These are phyloP conservation scores for Amoeboaphelidium protococcarum DNA, from an alignment of 371 early-diverging fungal species.

Conservation along the genomic window DNA sequence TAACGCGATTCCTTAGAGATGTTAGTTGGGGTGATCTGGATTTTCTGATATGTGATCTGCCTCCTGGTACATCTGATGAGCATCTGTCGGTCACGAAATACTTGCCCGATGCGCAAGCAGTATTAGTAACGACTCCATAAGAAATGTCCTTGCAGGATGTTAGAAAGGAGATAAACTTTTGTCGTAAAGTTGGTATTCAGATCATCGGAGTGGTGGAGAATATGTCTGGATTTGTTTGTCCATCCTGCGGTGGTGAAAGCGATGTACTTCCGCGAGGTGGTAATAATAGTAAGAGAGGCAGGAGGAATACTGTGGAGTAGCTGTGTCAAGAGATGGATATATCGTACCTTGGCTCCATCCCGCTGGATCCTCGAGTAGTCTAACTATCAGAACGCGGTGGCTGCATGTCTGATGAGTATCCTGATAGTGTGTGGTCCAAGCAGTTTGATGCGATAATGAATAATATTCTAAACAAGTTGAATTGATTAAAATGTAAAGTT, in stretches of 20 bases:
- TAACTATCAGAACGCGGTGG: no score
- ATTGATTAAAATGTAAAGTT: no score
- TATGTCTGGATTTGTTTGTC: conserved; percentile 93
- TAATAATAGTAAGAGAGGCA: no score
- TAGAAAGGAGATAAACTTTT: conserved; percentile 83
- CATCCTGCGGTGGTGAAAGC: conserved; percentile 26
- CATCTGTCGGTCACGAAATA: conserved; percentile 66
- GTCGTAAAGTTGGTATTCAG: conserved; percentile 60
- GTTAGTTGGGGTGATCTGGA: conserved; percentile 83
- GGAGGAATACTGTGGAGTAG: not conserved
- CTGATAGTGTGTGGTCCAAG: no score
- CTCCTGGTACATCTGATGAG: conserved; percentile 97
- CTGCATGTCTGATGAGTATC: no score
- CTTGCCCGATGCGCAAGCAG: conserved; percentile 41
- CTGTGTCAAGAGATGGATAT: not conserved
- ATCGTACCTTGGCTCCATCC: not conserved
- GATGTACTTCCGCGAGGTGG: not conserved
- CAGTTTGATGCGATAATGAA: no score
- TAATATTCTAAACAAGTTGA: no score
- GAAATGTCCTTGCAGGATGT: conserved; percentile 91
- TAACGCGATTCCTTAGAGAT: conserved; percentile 90
- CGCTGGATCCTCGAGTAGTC: not conserved
- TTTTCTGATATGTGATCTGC: conserved; percentile 88
- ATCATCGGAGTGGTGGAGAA: conserved; percentile 97
- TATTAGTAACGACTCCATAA: conserved; percentile 94